phyloP scores from a whole-genome alignment of 768 basidiomycete species.

The Coprinopsis cinerea region DNA sequence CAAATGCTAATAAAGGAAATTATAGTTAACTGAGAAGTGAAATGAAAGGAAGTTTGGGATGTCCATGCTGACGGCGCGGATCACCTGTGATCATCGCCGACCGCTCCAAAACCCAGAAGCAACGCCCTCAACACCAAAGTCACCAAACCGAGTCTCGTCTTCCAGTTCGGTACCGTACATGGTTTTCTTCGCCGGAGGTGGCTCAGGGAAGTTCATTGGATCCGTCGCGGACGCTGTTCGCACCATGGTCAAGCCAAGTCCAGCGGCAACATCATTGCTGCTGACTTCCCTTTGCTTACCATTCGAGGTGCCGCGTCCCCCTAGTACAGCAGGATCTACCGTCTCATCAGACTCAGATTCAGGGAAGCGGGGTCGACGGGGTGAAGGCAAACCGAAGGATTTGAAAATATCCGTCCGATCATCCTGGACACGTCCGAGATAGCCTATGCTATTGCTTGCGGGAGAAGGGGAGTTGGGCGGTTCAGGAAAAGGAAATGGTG shows the following conservation, averaged over 20 bases:
- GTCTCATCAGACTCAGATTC: slow-evolving; percentile 3
- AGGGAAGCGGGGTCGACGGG: slow-evolving; percentile 21
- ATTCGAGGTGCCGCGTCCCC: slow-evolving; percentile 19
- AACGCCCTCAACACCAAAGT: slow-evolving; percentile 76
- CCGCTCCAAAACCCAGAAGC: slow-evolving; percentile 67
- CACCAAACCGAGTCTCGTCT: slow-evolving; percentile 77
- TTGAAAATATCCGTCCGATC: slow-evolving; percentile 42
- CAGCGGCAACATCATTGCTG: slow-evolving; percentile 43
- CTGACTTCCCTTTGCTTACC: slow-evolving; percentile 23
- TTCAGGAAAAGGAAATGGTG: slow-evolving; percentile 47
- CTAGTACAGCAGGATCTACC: slow-evolving; percentile 36
- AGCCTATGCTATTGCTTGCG: slow-evolving; percentile 25
- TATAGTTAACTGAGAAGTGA: not conserved
- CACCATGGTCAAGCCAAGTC: slow-evolving; percentile 36
- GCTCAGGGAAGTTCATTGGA: slow-evolving; percentile 19
- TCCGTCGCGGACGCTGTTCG: slow-evolving; percentile 24
- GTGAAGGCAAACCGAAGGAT: slow-evolving; percentile 38
- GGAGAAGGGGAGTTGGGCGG: slow-evolving; percentile 56
- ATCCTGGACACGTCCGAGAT: slow-evolving; percentile 23
- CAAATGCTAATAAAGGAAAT: no score
- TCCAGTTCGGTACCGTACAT: slow-evolving; percentile 85
- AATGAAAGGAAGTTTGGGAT: not conserved
- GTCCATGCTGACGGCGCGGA: slow-evolving; percentile 30
- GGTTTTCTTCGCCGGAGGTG: slow-evolving; percentile 52
- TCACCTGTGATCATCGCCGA: slow-evolving; percentile 18